Percentiles rank a stretch among this genome's conserved stretches.
phyloP scores from a whole-genome alignment of 768 basidiomycete species.

The Candolleomyces eurysporus region DNA sequence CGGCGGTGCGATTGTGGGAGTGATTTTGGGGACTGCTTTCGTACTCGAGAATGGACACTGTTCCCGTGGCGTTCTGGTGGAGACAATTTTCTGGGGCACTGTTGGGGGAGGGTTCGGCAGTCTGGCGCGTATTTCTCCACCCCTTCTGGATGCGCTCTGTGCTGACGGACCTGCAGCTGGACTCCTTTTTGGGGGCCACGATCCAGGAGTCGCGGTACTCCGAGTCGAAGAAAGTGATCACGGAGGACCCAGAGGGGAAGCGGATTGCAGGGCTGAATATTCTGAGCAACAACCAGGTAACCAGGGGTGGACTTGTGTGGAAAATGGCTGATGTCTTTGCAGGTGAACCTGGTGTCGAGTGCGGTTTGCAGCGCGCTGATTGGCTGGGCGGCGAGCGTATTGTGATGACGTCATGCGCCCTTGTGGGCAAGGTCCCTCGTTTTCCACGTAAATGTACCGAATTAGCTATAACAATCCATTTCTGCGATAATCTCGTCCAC shows the following conservation, averaged over 20 bases:
- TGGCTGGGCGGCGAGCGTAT: slow-evolving; percentile 22
- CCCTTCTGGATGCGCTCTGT: background rate
- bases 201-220: slow-evolving; percentile 81
- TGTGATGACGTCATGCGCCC: slow-evolving; percentile 25
- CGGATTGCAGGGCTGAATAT: slow-evolving; percentile 65
- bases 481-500: slow-evolving; percentile 12
- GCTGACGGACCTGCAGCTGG: slow-evolving; percentile 51
- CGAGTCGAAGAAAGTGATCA: slow-evolving; percentile 52
- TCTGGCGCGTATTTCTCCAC: slow-evolving; percentile 45
- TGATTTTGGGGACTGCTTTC: slow-evolving; percentile 53
- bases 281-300: slow-evolving; percentile 82
- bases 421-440: slow-evolving; percentile 9
- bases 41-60: slow-evolving; percentile 62
- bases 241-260: slow-evolving; percentile 50
- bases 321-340: slow-evolving; percentile 5
- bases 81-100: slow-evolving; percentile 58
- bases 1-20: slow-evolving; percentile 75
- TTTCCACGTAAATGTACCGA: slow-evolving; percentile 20
- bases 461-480: slow-evolving; percentile 7
- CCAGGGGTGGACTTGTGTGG: slow-evolving; percentile 11
- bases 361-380: slow-evolving; percentile 29
- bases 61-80: slow-evolving; percentile 34
- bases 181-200: slow-evolving; percentile 86
- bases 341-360: slow-evolving; percentile 45
- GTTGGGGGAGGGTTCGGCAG: slow-evolving; percentile 78